Percentiles rank a stretch among this genome's conserved stretches.
Conservation (phyloP, 2,329 filamentous ascomycete genomes). For the Beauveria sp. region DNA sequence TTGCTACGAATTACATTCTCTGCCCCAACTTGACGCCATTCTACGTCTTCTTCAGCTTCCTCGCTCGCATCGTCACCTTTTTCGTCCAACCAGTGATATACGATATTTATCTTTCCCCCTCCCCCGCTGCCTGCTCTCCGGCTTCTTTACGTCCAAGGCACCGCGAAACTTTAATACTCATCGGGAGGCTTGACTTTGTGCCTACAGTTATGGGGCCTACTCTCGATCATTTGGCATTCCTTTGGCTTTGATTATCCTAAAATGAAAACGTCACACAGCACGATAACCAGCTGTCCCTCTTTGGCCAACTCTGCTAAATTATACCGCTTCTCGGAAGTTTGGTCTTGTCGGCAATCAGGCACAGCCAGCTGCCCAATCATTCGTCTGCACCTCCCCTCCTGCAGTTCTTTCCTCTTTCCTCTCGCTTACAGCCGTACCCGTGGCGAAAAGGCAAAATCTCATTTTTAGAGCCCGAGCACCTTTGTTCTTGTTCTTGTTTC, state of each 20-base stretch:
- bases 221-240: constrained; percentile 6
- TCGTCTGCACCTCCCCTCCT: background rate
- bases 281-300: background rate
- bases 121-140: background rate
- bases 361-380: background rate
- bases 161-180: constrained; percentile 5
- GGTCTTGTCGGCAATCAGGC: background rate
- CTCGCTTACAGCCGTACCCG: background rate
- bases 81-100: too few relatives aligned
- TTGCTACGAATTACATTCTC: background rate
- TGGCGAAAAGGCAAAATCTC: background rate
- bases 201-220: background rate
- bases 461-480: background rate
- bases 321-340: background rate
- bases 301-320: background rate
- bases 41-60: too few relatives aligned
- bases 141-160: background rate
- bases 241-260: background rate
- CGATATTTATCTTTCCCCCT: background rate
- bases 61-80: background rate
- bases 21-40: background rate
- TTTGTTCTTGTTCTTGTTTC: background rate
- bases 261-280: background rate
- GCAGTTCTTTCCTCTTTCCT: background rate
- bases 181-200: background rate